Base-by-base conservation (phyloP, 2,329 filamentous ascomycete genomes). In the Venturia nashicola region DNA sequence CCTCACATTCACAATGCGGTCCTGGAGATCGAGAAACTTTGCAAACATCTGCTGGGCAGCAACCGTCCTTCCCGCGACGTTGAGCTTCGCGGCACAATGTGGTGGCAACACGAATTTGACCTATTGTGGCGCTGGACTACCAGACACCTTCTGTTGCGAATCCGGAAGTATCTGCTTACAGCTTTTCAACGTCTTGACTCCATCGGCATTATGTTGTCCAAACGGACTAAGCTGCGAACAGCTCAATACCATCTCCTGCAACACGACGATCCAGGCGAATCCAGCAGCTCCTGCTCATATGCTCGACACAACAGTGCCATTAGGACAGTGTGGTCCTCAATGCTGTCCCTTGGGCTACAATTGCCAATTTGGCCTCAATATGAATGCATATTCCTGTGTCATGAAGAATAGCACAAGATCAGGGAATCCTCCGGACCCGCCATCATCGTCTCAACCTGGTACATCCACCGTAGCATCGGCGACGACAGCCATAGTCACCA, bases 291-390 rank as follows among this genome's bases (percentile, higher is more conserved):
- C 82, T 36, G 77, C 91, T 69, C 89, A 90, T 74, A 88, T 88
- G 0, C 84, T 83, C 11, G 80, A 84, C 9, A 82, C 88, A 39
- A 77, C 78, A 20, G 78, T 81, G 11, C 75, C 77, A 12, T 76
- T 91, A 16, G 74, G 76, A 1, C 78, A 74, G 23, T 91, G 89
- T 68, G 86, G 82, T 16, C 71, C 69, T 20, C 73, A 68, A 63
- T 92, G 88, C 74, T 92, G 89, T 71, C 88, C 89, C 0, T 86
- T 86, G 72, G 89, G 89, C 2, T 91, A 87, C 74, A 76, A 77
- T 1, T 92, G 89, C 75, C 73, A 80, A 43, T 71, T 71, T 57
- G 51, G 32, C 51, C 27, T 51, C 20, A 51, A 51, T 51, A 51
- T 20, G 20, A 36, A 57, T 18, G 51, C 51, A 62, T 75, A 51